Evolutionary conservation across 1,284 basidiomycete species (phyloP).

Genomic region (Pascua guehoae): DNA sequence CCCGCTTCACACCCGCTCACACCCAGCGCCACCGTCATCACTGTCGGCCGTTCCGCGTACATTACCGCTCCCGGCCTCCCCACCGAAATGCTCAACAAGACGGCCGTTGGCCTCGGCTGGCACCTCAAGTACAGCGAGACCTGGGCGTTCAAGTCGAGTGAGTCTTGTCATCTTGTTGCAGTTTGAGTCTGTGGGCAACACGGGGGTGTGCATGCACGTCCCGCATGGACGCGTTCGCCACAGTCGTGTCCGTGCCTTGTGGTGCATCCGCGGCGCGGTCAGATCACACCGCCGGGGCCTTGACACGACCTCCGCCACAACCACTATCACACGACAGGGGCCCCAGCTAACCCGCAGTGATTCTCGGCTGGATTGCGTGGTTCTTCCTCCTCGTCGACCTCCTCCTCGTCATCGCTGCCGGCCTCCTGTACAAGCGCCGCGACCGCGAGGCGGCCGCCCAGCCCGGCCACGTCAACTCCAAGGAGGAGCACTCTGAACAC

Average conservation of each 20-base stretch:
- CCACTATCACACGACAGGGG: neutral
- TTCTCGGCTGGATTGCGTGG: slow-evolving; percentile 15
- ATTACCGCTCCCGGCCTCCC: neutral
- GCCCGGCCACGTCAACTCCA: neutral
- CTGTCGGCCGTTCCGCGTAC: neutral
- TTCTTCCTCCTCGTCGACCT: slow-evolving; percentile 8
- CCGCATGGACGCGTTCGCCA: neutral
- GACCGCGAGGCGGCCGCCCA: neutral
- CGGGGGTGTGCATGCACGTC: neutral
- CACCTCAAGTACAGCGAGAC: slow-evolving; percentile 8
- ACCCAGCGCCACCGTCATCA: slow-evolving; percentile 9
- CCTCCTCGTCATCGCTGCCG: slow-evolving; percentile 10
- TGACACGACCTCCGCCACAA: neutral
- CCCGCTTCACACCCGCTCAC: neutral
- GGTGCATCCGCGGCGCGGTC: neutral
- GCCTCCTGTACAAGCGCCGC: slow-evolving; percentile 16
- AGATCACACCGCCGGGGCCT: neutral
- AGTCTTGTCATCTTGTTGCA: neutral
- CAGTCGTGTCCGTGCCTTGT: neutral
- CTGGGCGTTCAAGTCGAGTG: slow-evolving; percentile 6
- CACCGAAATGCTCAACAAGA: slow-evolving; percentile 6
- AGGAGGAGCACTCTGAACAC: neutral
- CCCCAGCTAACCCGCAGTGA: slow-evolving; percentile 6
- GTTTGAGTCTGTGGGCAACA: neutral
- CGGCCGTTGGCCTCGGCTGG: neutral